A percentile compares a stretch with the other conserved stretches of the same genome.
Conservation (phyloP, 2,329 filamentous ascomycete species). For the Sclerotinia glacialis region DNA sequence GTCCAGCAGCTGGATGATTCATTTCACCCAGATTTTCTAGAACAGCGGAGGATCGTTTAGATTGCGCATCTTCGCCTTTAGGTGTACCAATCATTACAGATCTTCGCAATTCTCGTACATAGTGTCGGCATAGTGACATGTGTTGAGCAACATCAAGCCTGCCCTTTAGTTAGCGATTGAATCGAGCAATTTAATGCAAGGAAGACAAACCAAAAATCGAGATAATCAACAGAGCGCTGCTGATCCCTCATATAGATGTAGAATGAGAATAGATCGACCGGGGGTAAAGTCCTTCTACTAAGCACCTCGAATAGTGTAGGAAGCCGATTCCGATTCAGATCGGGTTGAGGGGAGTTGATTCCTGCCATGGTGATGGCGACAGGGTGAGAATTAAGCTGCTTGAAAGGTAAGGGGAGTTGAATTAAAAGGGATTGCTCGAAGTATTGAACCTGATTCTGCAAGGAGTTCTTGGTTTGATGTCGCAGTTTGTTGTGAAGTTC, state of each 20-base stretch:
- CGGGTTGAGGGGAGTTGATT: slow-evolving; percentile 54
- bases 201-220: slow-evolving; percentile 81
- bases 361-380: slow-evolving; percentile 31
- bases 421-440: not conserved
- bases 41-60: slow-evolving; percentile 79
- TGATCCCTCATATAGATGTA: slow-evolving; percentile 99
- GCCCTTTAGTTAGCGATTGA: slow-evolving; percentile 23
- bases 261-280: slow-evolving; percentile 96
- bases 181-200: slow-evolving; percentile 4
- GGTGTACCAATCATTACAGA: slow-evolving; percentile 92
- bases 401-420: not conserved
- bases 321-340: slow-evolving; percentile 72
- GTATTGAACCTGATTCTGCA: slow-evolving; percentile 5
- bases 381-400: not conserved
- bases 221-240: slow-evolving; percentile 93
- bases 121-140: slow-evolving; percentile 95
- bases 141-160: slow-evolving; percentile 99
- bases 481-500: slow-evolving; percentile 8
- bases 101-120: slow-evolving; percentile 89
- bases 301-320: slow-evolving; percentile 95
- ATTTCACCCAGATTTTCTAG: slow-evolving; percentile 72
- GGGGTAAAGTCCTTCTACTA: slow-evolving; percentile 87
- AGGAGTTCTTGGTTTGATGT: slow-evolving; percentile 14
- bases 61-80: slow-evolving; percentile 73
- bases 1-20: slow-evolving; percentile 56